phyloP scores from a whole-genome alignment of 768 basidiomycete genomes.

The Boletus sensibilis region DNA sequence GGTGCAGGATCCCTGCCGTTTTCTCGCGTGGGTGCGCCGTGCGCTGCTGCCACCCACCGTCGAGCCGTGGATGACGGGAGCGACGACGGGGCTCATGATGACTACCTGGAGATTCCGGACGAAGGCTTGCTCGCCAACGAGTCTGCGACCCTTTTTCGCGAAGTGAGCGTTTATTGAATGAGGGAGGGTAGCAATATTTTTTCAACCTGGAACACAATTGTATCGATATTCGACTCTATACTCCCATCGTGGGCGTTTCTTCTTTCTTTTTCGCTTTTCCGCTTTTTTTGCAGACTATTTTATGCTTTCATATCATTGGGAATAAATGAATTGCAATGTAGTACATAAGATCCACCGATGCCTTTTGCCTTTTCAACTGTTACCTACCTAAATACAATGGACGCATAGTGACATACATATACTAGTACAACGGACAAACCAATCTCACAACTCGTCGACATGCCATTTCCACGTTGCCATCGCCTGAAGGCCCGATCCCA shows the following conservation, averaged over 20 bases:
- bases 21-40: constrained; percentile 13
- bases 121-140: constrained; percentile 18
- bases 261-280: not conserved
- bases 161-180: constrained; percentile 24
- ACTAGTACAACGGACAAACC: constrained; percentile 3
- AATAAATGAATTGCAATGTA: constrained; percentile 15
- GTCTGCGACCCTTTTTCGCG: constrained; percentile 19
- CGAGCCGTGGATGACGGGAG: not conserved
- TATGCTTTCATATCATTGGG: constrained; percentile 23
- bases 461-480: not conserved
- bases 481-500: too few relatives aligned
- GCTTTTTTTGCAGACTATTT: constrained; percentile 15
- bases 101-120: constrained; percentile 15
- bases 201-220: not conserved
- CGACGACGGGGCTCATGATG: constrained; percentile 4
- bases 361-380: not conserved
- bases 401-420: not conserved
- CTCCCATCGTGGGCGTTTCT: not conserved
- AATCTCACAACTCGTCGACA: not conserved
- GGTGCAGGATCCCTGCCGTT: constrained; percentile 14
- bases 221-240: constrained; percentile 4
- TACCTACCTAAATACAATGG: not conserved
- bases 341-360: constrained; percentile 5
- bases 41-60: constrained; percentile 4
- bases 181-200: not conserved